A percentile compares a stretch with the other conserved stretches of the same genome.
phyloP scores from a whole-genome alignment of 179 eudicot species.

The Beta macrorhiza region DNA sequence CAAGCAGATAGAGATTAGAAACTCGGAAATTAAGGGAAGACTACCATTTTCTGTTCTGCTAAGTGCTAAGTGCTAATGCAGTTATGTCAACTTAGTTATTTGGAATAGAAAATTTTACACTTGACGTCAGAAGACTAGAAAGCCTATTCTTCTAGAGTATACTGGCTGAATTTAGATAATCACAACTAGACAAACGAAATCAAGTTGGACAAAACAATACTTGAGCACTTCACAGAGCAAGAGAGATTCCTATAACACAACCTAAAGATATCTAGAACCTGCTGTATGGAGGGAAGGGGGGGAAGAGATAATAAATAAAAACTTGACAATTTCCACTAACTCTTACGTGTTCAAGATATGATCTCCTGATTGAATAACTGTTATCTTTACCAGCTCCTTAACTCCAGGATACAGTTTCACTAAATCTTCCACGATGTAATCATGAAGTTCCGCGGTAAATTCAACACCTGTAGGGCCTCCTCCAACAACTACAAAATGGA shows the following conservation, averaged over 20 bases:
- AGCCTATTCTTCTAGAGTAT: not conserved
- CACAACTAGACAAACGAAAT: not conserved
- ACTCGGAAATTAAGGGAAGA: not conserved
- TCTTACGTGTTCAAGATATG: constrained; percentile 88
- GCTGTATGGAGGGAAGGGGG: not conserved
- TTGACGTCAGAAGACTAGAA: not conserved
- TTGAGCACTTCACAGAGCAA: too few species aligned
- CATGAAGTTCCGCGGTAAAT: constrained; percentile 95
- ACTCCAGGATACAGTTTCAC: constrained; percentile 63
- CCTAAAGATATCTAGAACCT: not conserved
- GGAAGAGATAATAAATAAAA: not conserved
- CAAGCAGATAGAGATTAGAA: not conserved
- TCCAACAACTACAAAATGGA: constrained; percentile 91
- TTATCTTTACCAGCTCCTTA: constrained; percentile 57
- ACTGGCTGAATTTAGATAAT: not conserved
- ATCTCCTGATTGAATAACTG: constrained; percentile 84
- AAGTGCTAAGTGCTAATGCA: not conserved
- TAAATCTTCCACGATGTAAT: constrained; percentile 66
- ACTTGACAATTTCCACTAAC: not conserved
- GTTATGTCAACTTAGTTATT: not conserved
- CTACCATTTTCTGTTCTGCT: not conserved
- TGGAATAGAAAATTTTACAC: not conserved
- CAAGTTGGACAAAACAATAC: too few species aligned
- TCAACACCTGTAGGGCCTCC: constrained; percentile 98
- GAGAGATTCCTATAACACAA: not conserved